Base-by-base conservation (phyloP, 1,284 basidiomycete genomes). In the Boletus holoroseus region DNA sequence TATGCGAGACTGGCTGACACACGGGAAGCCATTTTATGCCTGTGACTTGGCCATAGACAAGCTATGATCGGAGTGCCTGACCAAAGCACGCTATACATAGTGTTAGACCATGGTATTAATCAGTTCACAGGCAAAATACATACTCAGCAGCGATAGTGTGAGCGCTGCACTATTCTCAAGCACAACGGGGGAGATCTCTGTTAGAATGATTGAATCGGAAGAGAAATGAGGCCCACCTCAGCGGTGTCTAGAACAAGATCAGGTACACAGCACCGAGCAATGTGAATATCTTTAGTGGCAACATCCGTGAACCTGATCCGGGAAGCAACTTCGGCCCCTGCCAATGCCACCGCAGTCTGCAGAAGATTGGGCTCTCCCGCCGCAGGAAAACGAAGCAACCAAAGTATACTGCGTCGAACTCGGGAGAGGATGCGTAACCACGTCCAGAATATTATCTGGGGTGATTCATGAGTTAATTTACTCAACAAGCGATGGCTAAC, bases 161-260 rank as follows among this genome's bases (percentile, higher is more conserved):
- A 5, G 81, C 81, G 53, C 79, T 82, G 62, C 81, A 82, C 76
- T 79, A 36, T 47, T 48, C 36, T 15, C 26, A 2, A 18, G 28
- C 36, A 37, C 8, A 11, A 1, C 15, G 2, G 22, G 13, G 1
- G 15, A 15, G 7, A 16, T 8, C 3, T 16, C 13, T 15, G 30
- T 62, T 5, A 46, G 26, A 8, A n/a, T 7, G 9, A 13, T 12
- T 18, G 2, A 0, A 24, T 37, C 5, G 9, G 22, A 43, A 16
- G 18, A 42, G 1, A 16, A 22, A 12, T 1, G 12, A 11, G 5
- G 26, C 72, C 24, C 35, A 76, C 77, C 70, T 83, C 82, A 8
- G 73, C 73, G 2, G 82, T 82, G 58, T 83, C 81, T n/a, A 83
- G 67, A 57, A 83, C 79, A 13, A 83, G 67, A 57, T 83, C 81